Evolutionary conservation across 202 grass and related monocot genomes (phyloP), one percentile per base, ranked within the genome.

Genomic region (Eragrostis tef): DNA sequence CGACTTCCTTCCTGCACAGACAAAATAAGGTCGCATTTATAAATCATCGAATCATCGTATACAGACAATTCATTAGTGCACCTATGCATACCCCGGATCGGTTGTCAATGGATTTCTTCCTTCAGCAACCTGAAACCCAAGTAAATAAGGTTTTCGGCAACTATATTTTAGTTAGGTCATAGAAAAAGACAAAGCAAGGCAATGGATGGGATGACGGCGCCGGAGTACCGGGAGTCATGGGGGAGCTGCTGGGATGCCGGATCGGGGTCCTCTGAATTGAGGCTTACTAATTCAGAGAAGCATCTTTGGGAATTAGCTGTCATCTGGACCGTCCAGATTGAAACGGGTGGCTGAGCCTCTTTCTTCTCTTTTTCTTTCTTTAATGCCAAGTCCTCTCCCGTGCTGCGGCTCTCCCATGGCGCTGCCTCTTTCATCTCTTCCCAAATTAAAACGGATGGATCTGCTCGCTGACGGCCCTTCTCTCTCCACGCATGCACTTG

Each of bases 71-170:
- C 9, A 64, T 46, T 53, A 80, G 77, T 45, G 22, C 39, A 24
- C 20, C 17, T 42, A 86, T 54, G n/a, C 77, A 29, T 94, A 98
- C 95, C 95, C 92, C 74, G 83, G 86, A 86, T 91, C 83, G 70
- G 10, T 73, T 86, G 62, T 65, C 9, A 98, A 82, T 47, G 90
- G 95, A 54, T 93, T 93, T 70, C 74, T 80, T 41, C 92, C 95
- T 84, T 91, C 90, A 74, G 95, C 86, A 76, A 98, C 92, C 92
- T 98, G 90, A 68, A 79, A 71, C 44, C 47, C 79, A 74, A 42
- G 68, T 70, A 80, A 76, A 57, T 59, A 71, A 74, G 76, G 27
- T 19, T 63, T 58, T 62, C 36, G 58, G n/a, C 1, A 64, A 56
- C 56, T 70, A 45, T 82, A 67, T 26, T 70, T 53, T 5, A 67